Evolutionary conservation across 1,284 basidiomycete species (phyloP).

Genomic region (Lignosus rhinocerotis): DNA sequence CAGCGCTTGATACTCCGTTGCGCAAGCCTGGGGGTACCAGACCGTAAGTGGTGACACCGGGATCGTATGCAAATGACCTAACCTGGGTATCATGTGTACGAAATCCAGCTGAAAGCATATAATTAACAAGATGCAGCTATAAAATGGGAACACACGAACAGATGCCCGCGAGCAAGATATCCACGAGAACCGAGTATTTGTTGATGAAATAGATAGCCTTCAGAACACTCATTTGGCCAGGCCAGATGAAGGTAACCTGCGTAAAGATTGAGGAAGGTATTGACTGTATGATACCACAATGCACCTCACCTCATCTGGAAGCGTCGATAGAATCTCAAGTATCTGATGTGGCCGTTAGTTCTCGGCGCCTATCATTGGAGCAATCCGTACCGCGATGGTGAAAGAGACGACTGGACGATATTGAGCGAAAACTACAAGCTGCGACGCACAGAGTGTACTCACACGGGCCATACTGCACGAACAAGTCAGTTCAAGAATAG

Average conservation of each 20-base stretch:
- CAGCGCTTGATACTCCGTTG: background rate
- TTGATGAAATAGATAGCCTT: background rate
- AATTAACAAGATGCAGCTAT: background rate
- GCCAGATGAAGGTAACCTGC: background rate
- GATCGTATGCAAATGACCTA: background rate
- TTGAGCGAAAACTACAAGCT: background rate
- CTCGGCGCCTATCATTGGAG: background rate
- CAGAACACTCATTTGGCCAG: background rate
- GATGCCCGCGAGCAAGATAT: background rate
- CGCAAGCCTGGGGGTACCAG: background rate
- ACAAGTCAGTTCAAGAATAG: background rate
- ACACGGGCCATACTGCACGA: background rate
- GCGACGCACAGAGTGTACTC: background rate
- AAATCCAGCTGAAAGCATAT: background rate
- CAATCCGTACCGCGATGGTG: background rate
- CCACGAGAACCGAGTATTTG: background rate
- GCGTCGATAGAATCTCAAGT: background rate
- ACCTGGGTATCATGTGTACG: background rate
- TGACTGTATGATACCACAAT: background rate
- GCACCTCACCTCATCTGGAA: background rate
- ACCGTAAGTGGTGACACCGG: background rate
- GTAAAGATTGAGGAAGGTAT: background rate
- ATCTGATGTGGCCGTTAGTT: background rate
- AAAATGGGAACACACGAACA: background rate
- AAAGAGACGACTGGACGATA: no score